These are phyloP conservation scores for Phytophthora cajani DNA, from an alignment of 352 stramenopile species.

Conservation along the genomic window DNA sequence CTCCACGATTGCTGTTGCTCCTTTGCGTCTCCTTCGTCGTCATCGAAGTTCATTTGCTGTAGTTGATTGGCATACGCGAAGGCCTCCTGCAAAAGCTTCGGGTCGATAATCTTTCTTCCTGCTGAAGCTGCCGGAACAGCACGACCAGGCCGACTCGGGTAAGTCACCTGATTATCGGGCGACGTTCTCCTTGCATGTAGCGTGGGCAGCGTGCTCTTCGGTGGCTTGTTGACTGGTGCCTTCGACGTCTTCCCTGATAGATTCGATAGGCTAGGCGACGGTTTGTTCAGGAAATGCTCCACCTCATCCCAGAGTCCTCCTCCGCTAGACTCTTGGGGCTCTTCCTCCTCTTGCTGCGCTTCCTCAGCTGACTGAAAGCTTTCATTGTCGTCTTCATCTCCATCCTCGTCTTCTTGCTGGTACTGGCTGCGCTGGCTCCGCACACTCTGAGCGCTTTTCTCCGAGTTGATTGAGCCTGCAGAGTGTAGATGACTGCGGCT, in stretches of 20 bases:
- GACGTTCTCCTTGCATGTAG: conserved; percentile 37
- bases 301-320: conserved; percentile 74
- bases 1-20: conserved; percentile 36
- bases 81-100: conserved; percentile 73
- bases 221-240: conserved; percentile 33
- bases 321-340: conserved; percentile 54
- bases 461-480: conserved; percentile 45
- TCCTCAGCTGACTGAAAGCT: conserved; percentile 20
- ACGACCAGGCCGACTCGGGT: conserved; percentile 27
- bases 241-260: conserved; percentile 43
- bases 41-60: conserved; percentile 48
- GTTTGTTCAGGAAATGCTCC: conserved; percentile 78
- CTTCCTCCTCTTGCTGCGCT: conserved; percentile 28
- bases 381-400: conserved; percentile 3
- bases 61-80: conserved; percentile 76
- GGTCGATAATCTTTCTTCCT: conserved; percentile 53
- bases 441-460: conserved; percentile 43
- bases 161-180: conserved; percentile 37
- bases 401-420: conserved; percentile 22
- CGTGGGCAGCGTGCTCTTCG: conserved; percentile 53
- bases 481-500: conserved; percentile 53
- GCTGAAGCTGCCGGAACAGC: conserved; percentile 3
- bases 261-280: conserved; percentile 59
- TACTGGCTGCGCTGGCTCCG: conserved; percentile 36
- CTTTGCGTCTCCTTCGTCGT: conserved; percentile 47